Evolutionary conservation across 2,329 filamentous ascomycete genomes (phyloP).

Genomic region (Venturia oleaginea): DNA sequence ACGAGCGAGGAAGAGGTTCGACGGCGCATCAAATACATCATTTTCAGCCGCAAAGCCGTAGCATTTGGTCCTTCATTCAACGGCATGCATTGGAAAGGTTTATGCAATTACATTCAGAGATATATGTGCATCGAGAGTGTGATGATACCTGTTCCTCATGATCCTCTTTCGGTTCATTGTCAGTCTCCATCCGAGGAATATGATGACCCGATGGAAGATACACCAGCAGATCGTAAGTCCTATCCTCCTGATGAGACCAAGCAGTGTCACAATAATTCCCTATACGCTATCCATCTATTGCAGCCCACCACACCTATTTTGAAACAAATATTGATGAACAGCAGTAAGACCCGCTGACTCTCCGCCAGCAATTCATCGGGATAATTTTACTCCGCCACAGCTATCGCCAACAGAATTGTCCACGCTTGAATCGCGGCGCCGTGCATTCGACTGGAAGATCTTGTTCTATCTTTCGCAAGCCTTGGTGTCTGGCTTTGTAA

Average conservation of each 20-base stretch:
- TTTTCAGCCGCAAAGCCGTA: not conserved
- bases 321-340: not conserved
- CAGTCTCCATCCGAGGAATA: not conserved
- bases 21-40: not conserved
- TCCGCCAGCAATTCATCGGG: not conserved
- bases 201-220: not conserved
- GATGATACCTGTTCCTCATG: not conserved
- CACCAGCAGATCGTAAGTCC: not conserved
- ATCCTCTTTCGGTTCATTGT: not conserved
- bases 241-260: too few species aligned
- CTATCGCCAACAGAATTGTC: not conserved
- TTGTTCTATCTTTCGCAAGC: not conserved
- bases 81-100: not conserved
- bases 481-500: not conserved
- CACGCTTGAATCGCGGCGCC: not conserved
- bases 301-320: not conserved
- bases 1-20: not conserved
- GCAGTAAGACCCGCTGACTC: not conserved
- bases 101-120: constrained; percentile 1
- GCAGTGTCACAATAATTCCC: not conserved
- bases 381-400: not conserved
- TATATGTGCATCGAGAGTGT: constrained; percentile 1
- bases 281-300: not conserved
- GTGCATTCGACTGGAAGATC: not conserved
- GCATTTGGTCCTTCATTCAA: not conserved